Conservation (phyloP, 2,329 filamentous ascomycete species). For the Cladorrhinum sp. region DNA sequence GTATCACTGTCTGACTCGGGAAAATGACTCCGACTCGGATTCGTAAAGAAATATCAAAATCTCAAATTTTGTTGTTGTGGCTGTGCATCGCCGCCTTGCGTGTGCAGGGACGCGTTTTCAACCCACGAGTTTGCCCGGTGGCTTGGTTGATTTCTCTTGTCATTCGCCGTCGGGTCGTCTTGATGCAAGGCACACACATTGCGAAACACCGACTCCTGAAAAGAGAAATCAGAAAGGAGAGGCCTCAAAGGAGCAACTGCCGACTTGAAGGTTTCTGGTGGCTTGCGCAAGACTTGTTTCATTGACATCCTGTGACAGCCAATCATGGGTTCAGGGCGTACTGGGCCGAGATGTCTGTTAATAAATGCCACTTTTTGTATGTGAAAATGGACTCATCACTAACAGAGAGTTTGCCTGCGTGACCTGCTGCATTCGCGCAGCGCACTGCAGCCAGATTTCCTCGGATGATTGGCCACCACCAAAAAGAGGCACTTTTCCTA, state of each 20-base stretch:
- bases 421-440: not conserved
- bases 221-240: not conserved
- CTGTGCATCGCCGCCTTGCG: conserved; percentile 6
- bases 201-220: not conserved
- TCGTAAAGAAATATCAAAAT: not conserved
- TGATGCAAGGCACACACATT: not conserved
- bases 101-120: not conserved
- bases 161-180: not conserved
- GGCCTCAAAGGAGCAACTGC: not conserved
- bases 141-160: not conserved
- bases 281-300: not conserved
- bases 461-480: not conserved
- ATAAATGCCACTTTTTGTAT: not conserved
- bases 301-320: not conserved
- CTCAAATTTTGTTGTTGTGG: not conserved
- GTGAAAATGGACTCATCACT: no score
- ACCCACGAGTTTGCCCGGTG: conserved; percentile 6
- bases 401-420: not conserved
- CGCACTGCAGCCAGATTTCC: not conserved
- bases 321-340: not conserved
- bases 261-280: not conserved
- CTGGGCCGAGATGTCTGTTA: not conserved
- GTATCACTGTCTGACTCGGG: no score
- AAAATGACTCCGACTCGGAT: not conserved
- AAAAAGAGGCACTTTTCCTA: not conserved